Percentiles rank a stretch among this genome's conserved stretches.
Evolutionary conservation across 2,329 filamentous ascomycete genomes (phyloP).

Genomic region (Metarhizium anisopliae): DNA sequence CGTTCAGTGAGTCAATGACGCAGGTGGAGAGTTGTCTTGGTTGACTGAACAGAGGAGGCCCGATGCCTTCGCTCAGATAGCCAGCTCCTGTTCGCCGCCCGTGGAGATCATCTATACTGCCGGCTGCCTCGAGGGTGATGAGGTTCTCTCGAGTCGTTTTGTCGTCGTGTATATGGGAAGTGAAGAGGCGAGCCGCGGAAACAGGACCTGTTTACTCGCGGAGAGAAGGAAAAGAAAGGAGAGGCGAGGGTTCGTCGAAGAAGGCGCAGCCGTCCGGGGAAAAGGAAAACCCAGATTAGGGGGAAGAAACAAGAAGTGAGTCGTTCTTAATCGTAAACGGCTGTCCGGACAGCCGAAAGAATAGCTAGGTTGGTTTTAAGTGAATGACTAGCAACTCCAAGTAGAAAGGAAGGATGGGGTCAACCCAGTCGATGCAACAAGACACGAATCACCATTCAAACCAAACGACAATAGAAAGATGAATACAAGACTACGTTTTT

Average conservation of each 20-base stretch:
- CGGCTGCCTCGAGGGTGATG: neutral
- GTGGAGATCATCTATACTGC: neutral
- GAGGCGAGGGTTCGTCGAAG: neutral
- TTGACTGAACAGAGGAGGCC: neutral
- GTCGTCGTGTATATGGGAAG: neutral
- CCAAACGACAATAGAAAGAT: neutral
- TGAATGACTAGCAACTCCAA: neutral
- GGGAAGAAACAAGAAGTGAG: neutral
- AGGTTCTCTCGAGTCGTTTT: neutral
- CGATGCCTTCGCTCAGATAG: constrained; percentile 2
- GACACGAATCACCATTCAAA: neutral
- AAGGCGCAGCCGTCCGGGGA: neutral
- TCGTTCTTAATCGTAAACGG: neutral
- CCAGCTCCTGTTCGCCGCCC: neutral
- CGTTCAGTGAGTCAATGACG: neutral
- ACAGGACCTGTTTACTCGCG: neutral
- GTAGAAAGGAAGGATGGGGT: neutral
- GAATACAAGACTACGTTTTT: neutral
- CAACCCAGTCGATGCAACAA: neutral
- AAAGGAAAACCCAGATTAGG: neutral
- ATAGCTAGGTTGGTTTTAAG: neutral
- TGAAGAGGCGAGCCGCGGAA: neutral
- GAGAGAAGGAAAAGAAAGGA: neutral
- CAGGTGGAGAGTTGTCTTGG: neutral
- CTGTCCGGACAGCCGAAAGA: constrained; percentile 1